Evolutionary conservation across 495 filamentous ascomycete genomes (phyloP).

Genomic region (Penicillium manginii): DNA sequence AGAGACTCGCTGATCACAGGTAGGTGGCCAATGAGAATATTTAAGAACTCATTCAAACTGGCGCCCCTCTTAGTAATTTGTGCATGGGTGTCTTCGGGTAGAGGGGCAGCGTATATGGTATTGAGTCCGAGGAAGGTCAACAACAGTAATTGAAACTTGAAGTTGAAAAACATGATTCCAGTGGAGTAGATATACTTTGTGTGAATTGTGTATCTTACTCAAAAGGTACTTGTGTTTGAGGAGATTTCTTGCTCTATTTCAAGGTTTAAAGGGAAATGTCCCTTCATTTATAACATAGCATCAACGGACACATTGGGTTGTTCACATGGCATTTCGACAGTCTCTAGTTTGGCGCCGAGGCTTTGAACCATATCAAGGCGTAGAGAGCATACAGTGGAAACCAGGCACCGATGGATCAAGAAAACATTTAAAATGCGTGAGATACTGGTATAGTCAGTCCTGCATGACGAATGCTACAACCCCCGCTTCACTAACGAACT

Average conservation of each 20-base stretch:
- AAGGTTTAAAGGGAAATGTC: too few species aligned
- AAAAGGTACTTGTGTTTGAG: background rate
- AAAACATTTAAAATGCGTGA: background rate
- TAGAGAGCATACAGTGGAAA: background rate
- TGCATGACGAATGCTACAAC: constrained; percentile 7
- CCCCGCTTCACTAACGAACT: constrained; percentile 5
- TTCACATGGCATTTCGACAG: background rate
- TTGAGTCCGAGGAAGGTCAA: background rate
- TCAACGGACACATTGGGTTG: background rate
- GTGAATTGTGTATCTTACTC: background rate
- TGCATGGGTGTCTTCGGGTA: background rate
- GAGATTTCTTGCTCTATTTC: too few species aligned
- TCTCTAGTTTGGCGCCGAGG: background rate
- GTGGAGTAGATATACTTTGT: background rate
- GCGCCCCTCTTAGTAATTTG: background rate
- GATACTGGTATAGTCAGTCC: background rate
- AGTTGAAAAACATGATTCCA: background rate
- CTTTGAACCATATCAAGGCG: background rate
- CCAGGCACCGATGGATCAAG: background rate
- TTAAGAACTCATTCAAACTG: background rate
- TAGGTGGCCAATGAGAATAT: background rate
- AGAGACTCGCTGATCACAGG: background rate
- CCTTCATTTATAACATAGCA: background rate
- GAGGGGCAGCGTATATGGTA: background rate
- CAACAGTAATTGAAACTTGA: background rate